Evolutionary conservation across 1,139 yeast genomes (phyloP), one percentile per base, ranked within the genome.

Genomic region (Pichia sp.): DNA sequence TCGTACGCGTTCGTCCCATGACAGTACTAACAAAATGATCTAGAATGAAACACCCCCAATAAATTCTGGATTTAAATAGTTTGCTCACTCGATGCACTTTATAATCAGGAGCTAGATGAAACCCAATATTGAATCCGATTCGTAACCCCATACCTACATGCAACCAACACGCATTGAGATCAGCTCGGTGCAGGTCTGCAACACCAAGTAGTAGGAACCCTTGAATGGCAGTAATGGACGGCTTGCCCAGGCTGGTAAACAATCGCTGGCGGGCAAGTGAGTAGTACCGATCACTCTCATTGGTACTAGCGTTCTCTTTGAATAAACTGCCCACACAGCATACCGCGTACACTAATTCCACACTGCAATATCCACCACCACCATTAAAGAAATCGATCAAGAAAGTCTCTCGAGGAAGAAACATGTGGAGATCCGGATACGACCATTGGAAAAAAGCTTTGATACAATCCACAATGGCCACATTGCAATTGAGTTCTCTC

Each of bases 1-100:
- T 8, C 9, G 8, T 9, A 9, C 22, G 69, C 0, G 81, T 79
- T 33, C 83, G 55, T 2, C 84, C 83, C 34, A 76, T 53, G 34
- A 76, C 59, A 34, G 76, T 56, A 51, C 78, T 69, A 20, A 76
- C 72, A 47, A 76, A 73, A 49, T 76, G 80, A 49, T 77, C 84
- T 3, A 81, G 79, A 44, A 76, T 62, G 48, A 72, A 77, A 37
- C 78, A 68, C 2, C 84, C 83, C 84, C 84, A 77, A 51, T 73
- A 77, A 9, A 77, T 72, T 44, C 84, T 59, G 30, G 76, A 67
- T 43, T 80, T 61, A 39, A 77, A 75, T 29, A 69, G 23, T 6
- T 30, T 33, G 12, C 39, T 33, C 7, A 50, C 24, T n/a, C n/a
- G n/a, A n/a, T n/a, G n/a, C n/a, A n/a, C n/a, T n/a, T 23, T 10